Base-by-base conservation (phyloP, 768 basidiomycete genomes). In the Boletus rubropictus region DNA sequence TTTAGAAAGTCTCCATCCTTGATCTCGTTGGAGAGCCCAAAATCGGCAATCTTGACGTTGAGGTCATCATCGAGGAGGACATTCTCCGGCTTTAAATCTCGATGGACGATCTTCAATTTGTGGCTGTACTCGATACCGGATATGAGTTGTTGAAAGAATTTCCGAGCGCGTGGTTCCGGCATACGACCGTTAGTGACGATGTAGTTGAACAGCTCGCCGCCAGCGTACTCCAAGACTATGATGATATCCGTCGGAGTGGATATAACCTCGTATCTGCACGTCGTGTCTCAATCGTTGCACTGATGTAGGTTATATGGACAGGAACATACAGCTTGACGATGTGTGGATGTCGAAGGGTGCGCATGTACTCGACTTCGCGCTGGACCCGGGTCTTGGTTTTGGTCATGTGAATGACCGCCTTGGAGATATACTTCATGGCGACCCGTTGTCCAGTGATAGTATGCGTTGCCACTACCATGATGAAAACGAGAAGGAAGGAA, bases 1-100 rank as follows among this genome's bases (percentile, higher is more conserved):
- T 92, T 91, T 47, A 99, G 73, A 67, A 97, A 98, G 61, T 93
- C 91, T 1, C 95, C 96, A 58, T 98, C 95, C 59, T 84, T 85
- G 72, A 97, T 94, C 63, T 94, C 87, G 65, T 94, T 97, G 3
- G 89, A 89, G 44, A 99, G 74, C 2, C 96, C 96, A 64, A 98
- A 99, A 72, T 99, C 96, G n/a, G 92, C 94, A 52, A 99, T 97
- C 70, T 99, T 99, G 69, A 98, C 84, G 59, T 89, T 89, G 50
- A 86, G 75, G 60, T 85, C 81, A 43, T 87, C 85, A 67, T 90
- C 88, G 6, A 91, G 76, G 14, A 92, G 78, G 11, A 94, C 82
- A 59, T 98, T 98, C 67, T 99, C 96, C 1, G 96, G 96, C 67
- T 99, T 99, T 39, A 99, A 75, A 68, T 99, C 96, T 32, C 96